phyloP scores from a whole-genome alignment of 768 basidiomycete species.

The Tricholoma bakamatsutake region DNA sequence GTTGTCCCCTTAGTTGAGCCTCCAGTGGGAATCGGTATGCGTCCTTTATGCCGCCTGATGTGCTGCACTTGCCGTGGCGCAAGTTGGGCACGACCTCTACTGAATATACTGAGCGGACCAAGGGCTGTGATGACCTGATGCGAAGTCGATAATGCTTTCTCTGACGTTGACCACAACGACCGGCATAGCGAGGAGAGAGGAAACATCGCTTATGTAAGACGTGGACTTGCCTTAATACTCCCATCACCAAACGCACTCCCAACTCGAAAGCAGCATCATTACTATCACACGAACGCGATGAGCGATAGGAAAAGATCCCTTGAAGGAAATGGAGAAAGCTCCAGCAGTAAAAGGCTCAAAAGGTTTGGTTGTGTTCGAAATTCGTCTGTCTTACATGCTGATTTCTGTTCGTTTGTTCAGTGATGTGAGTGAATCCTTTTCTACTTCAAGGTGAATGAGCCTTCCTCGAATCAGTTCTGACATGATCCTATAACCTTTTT shows the following conservation, averaged over 20 bases:
- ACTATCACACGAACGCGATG: constrained; percentile 31
- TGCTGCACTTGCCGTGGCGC: constrained; percentile 83
- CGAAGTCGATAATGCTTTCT: constrained; percentile 13
- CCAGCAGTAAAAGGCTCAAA: constrained; percentile 55
- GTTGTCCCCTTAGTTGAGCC: constrained; percentile 94
- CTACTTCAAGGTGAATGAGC: constrained; percentile 67
- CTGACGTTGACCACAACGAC: constrained; percentile 17
- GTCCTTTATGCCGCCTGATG: constrained; percentile 86
- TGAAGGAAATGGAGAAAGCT: constrained; percentile 47
- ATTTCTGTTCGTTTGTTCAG: constrained; percentile 31
- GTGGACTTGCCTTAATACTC: constrained; percentile 1
- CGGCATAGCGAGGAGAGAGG: constrained; percentile 36
- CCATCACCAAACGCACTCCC: background rate
- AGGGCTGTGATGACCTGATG: constrained; percentile 22
- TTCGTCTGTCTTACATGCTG: constrained; percentile 7
- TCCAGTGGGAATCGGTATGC: constrained; percentile 78
- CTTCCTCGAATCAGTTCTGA: constrained; percentile 45
- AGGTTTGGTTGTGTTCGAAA: constrained; percentile 39
- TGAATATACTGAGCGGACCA: constrained; percentile 31
- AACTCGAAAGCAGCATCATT: background rate
- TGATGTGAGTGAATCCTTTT: constrained; percentile 59
- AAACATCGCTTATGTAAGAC: constrained; percentile 31
- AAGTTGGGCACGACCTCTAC: constrained; percentile 54
- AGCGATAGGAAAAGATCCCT: constrained; percentile 61
- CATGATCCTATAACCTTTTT: constrained; percentile 65